A percentile compares a stretch with the other conserved stretches of the same genome.
phyloP scores from a whole-genome alignment of 345 rosid species.

The Lumnitzera littorea region DNA sequence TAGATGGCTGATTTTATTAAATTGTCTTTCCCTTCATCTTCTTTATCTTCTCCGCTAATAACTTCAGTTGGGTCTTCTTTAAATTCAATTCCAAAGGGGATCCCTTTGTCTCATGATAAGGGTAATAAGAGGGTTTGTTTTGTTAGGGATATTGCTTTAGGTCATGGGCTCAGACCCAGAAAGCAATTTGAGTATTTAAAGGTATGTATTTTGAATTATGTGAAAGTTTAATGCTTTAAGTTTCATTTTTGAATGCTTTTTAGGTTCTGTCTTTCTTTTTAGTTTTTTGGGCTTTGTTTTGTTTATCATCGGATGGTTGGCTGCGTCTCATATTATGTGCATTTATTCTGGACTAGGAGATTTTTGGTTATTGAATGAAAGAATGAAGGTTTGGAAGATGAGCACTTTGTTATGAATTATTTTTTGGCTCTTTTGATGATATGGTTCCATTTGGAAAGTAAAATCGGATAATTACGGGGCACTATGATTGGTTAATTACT shows the following conservation, averaged over 20 bases:
- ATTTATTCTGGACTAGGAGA: not conserved
- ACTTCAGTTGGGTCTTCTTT: constrained; percentile 28
- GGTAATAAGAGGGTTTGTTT: constrained; percentile 31
- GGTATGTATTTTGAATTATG: constrained; percentile 21
- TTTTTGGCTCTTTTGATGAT: too few relatives aligned
- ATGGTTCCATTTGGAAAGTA: too few relatives aligned
- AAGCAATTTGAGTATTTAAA: constrained; percentile 32
- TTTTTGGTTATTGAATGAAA: not conserved
- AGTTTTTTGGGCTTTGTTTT: not conserved
- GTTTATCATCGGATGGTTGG: not conserved
- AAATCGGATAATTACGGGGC: too few relatives aligned
- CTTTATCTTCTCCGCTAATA: constrained; percentile 31
- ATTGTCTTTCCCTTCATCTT: constrained; percentile 34
- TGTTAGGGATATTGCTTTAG: constrained; percentile 22
- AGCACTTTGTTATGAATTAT: too few relatives aligned
- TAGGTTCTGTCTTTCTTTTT: not conserved
- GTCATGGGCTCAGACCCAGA: constrained; percentile 20
- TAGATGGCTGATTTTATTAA: constrained; percentile 62
- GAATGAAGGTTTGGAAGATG: too few relatives aligned
- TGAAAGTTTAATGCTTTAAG: not conserved
- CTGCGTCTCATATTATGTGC: not conserved
- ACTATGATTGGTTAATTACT: too few relatives aligned
- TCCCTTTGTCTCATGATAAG: constrained; percentile 16
- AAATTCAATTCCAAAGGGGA: constrained; percentile 26
- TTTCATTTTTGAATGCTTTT: not conserved